Conservation (phyloP, 345 rosid species). For the Angophora floribunda region DNA sequence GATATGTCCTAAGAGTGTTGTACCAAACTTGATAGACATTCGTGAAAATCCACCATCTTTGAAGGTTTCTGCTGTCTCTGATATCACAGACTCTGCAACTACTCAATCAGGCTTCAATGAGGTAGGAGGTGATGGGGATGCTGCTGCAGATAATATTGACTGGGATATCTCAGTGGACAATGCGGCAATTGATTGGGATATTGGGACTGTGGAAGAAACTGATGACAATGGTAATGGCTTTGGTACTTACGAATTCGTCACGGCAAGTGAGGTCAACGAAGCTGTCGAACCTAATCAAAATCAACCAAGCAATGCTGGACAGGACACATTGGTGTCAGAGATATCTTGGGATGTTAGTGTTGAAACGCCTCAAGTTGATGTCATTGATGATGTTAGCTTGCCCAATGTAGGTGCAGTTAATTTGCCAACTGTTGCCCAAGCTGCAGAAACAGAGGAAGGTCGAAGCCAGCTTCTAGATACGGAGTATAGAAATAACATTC, state of each 20-base stretch:
- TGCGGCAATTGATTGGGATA: constrained; percentile 91
- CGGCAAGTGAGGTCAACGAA: constrained; percentile 65
- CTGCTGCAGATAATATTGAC: constrained; percentile 49
- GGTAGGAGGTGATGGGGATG: constrained; percentile 33
- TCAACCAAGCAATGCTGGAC: constrained; percentile 19
- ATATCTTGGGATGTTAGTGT: constrained; percentile 89
- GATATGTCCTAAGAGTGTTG: constrained; percentile 39
- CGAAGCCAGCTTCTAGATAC: constrained; percentile 87
- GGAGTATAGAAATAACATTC: constrained; percentile 83
- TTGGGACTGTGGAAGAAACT: constrained; percentile 70
- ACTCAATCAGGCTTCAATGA: constrained; percentile 26
- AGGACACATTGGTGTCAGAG: constrained; percentile 46
- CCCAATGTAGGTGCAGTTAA: constrained; percentile 19
- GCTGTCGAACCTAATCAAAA: constrained; percentile 20
- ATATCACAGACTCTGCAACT: constrained; percentile 32
- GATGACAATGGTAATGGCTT: constrained; percentile 72
- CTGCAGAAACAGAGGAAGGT: constrained; percentile 28
- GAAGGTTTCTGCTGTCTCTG: constrained; percentile 47
- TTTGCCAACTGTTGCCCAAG: constrained; percentile 25
- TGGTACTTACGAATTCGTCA: constrained; percentile 83
- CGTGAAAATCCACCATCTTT: constrained; percentile 75
- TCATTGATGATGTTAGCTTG: constrained; percentile 34
- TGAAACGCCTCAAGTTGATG: constrained; percentile 78
- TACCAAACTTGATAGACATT: constrained; percentile 53
- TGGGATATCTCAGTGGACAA: constrained; percentile 89